Evolutionary conservation across 306 rosid species (phyloP), one percentile per base, ranked within the genome.

Genomic region (Fragaria vesca): DNA sequence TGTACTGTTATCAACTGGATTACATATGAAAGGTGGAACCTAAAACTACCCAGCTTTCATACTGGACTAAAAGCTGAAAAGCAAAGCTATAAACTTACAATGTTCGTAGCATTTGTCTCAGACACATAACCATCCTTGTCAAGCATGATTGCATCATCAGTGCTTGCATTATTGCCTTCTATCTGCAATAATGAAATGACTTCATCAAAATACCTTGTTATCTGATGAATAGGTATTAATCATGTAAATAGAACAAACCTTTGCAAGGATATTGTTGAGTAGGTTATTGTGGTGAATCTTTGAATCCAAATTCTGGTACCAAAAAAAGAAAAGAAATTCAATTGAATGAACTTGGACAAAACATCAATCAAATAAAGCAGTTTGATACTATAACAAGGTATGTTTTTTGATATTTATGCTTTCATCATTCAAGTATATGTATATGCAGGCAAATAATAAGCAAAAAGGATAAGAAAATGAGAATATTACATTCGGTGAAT

Each of bases 251-350:
- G 66, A 65, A 82, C 72, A 61, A 55, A 93, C 96, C 97, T 93
- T 93, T 17, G 97, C 97, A 62, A 93, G 97, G 78, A 93, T 88
- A 84, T 90, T 93, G 72, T 93, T 93, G 69, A 89, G 97, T 61
- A 93, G 94, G 80, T 93, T 93, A 79, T 93, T 93, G 90, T 93
- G 97, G 79, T 93, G 97, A 86, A 90, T 93, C 97, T 93, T 93
- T n/a, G 97, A 93, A 84, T 93, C 97, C 88, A 93, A 72, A 81
- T 88, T 93, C 97, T 93, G 88, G 76, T 46, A 26, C 78, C 75
- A 58, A 63, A 45, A 65, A 20, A 28, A 68, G 69, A 71, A 77
- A 28, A 75, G 12, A 42, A 55, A 46, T 77, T 76, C 79, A 77
- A 36, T 12, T 42, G 55, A 42, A 69, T 4, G 74, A 52, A 54